Percentiles rank a stretch among this genome's conserved stretches.
Conservation (phyloP, 257 asterid genomes). For the Ocimum tenuiflorum region DNA sequence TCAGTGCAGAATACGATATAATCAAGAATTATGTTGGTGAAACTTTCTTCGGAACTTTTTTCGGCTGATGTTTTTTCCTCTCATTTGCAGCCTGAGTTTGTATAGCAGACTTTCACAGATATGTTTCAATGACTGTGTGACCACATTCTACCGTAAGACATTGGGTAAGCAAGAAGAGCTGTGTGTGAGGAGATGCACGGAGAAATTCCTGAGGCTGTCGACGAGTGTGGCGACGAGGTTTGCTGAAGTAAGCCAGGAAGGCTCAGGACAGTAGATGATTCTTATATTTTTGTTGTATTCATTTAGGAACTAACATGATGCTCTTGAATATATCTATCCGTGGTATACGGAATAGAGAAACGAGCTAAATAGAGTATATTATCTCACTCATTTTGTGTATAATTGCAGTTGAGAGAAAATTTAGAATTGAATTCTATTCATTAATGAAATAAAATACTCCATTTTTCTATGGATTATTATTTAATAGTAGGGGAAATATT, state of each 20-base stretch:
- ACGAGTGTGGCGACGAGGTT: constrained; percentile 15
- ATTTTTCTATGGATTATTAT: no score
- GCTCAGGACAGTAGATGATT: background rate
- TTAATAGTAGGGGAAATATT: no score
- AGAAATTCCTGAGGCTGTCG: constrained; percentile 27
- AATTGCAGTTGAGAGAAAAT: background rate
- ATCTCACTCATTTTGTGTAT: background rate
- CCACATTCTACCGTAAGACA: constrained; percentile 28
- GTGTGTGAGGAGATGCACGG: constrained; percentile 21
- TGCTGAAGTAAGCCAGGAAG: constrained; percentile 23
- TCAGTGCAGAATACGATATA: no score
- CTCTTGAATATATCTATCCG: no score
- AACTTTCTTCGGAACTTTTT: background rate
- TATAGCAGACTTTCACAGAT: constrained; percentile 19
- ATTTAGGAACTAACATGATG: constrained; percentile 3
- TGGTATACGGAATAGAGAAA: background rate
- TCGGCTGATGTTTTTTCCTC: background rate
- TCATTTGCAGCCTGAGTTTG: constrained; percentile 18
- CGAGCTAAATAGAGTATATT: background rate
- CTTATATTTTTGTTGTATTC: background rate
- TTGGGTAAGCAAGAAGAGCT: constrained; percentile 30
- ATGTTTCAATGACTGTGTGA: constrained; percentile 30
- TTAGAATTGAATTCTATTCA: background rate
- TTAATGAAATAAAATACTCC: no score
- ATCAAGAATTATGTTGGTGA: background rate